Percentiles rank a stretch among this genome's conserved stretches.
These are phyloP conservation scores for Capsicum chinense DNA, from an alignment of 257 asterid species.

Conservation along the genomic window DNA sequence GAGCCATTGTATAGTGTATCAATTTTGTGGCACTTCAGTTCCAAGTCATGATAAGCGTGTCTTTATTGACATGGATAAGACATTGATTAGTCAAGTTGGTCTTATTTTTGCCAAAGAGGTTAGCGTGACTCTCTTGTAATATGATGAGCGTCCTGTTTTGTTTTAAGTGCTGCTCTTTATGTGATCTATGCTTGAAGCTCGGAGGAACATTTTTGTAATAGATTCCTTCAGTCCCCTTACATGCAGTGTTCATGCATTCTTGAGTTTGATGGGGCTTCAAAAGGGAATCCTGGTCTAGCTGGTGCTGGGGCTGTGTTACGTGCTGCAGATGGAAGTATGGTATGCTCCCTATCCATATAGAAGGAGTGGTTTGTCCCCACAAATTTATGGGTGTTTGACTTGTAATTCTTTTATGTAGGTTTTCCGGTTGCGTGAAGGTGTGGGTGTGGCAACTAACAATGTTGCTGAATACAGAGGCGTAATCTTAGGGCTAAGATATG, in stretches of 20 bases:
- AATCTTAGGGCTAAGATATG: slow-evolving; percentile 87
- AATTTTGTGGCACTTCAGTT: slow-evolving; percentile 19
- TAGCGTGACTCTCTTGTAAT: slow-evolving; percentile 4
- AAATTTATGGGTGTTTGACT: slow-evolving; percentile 27
- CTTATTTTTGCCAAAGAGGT: slow-evolving; percentile 7
- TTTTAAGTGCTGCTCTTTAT: slow-evolving; percentile 19
- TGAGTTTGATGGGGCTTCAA: slow-evolving; percentile 96
- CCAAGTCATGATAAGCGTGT: slow-evolving; percentile 15
- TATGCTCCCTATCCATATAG: slow-evolving; percentile 37
- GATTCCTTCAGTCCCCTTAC: slow-evolving; percentile 39
- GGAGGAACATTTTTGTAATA: slow-evolving; percentile 23
- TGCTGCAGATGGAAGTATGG: slow-evolving; percentile 89
- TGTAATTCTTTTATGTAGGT: slow-evolving; percentile 52
- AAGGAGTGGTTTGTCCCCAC: slow-evolving; percentile 16
- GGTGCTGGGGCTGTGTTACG: slow-evolving; percentile 95
- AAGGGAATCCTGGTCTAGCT: slow-evolving; percentile 97
- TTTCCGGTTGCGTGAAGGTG: slow-evolving; percentile 86
- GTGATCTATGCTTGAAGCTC: slow-evolving; percentile 8
- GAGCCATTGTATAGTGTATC: not conserved
- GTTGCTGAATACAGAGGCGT: slow-evolving; percentile 92
- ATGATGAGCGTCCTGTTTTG: not conserved
- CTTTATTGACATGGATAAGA: not conserved
- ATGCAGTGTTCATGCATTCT: slow-evolving; percentile 76
- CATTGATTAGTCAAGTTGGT: not conserved
- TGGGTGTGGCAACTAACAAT: slow-evolving; percentile 90